phyloP scores from a whole-genome alignment of 768 basidiomycete species.

The Naematelia encephala region DNA sequence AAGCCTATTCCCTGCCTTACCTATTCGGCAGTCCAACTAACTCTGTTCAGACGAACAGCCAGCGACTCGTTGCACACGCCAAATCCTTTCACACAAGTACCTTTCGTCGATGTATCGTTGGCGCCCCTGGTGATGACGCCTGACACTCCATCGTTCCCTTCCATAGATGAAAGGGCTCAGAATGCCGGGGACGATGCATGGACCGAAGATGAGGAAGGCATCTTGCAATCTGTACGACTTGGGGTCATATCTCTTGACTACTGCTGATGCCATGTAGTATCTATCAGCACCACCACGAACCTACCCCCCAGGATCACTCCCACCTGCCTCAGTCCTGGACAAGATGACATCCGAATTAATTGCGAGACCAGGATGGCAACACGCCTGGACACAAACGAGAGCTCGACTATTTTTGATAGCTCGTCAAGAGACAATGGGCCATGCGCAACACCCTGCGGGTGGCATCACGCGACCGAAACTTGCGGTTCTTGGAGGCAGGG shows the following conservation, averaged over 20 bases:
- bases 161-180: not conserved
- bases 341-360: slow-evolving; percentile 29
- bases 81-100: not conserved
- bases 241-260: not conserved
- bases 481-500: slow-evolving; percentile 12
- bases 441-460: not conserved
- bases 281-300: slow-evolving; percentile 22
- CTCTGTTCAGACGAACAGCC: not conserved
- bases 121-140: slow-evolving; percentile 15
- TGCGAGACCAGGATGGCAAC: slow-evolving; percentile 14
- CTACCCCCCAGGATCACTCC: slow-evolving; percentile 31
- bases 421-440: slow-evolving; percentile 9
- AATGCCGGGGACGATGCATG: slow-evolving; percentile 2
- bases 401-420: slow-evolving; percentile 25
- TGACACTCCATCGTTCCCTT: slow-evolving; percentile 7
- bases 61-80: not conserved
- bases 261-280: slow-evolving; percentile 10
- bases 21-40: not conserved
- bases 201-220: slow-evolving; percentile 25
- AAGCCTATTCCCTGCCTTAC: not conserved
- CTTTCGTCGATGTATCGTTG: too few relatives aligned
- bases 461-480: slow-evolving; percentile 3
- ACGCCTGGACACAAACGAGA: slow-evolving; percentile 24
- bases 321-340: slow-evolving; percentile 27
- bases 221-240: slow-evolving; percentile 18